These are phyloP conservation scores for Carex sylvatica DNA, from an alignment of 202 grass and related monocot species.

Conservation along the genomic window DNA sequence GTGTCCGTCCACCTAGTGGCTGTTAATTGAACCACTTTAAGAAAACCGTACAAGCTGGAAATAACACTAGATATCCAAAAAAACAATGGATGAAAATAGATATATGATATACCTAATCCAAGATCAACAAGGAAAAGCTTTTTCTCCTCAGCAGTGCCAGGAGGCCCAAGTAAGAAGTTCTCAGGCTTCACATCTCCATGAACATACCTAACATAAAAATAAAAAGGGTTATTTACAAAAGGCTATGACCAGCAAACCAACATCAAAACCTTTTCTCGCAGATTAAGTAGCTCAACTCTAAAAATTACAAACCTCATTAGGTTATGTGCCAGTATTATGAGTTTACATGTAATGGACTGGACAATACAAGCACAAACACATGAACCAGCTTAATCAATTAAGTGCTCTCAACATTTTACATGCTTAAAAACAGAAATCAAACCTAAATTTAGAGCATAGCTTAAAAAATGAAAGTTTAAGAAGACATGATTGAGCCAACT, in stretches of 20 bases:
- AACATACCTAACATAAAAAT: constrained; percentile 59
- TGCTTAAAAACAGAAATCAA: neutral
- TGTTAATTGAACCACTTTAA: constrained; percentile 37
- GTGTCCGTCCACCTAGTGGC: constrained; percentile 82
- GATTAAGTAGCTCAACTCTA: neutral
- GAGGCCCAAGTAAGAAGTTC: constrained; percentile 88
- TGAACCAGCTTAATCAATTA: neutral
- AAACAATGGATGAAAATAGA: constrained; percentile 8
- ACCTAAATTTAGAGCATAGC: neutral
- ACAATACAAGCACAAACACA: neutral
- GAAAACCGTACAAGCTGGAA: constrained; percentile 11
- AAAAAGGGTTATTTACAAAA: constrained; percentile 29
- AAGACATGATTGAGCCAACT: neutral
- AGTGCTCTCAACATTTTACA: neutral
- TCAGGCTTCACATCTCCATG: constrained; percentile 93
- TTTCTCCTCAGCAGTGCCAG: constrained; percentile 76
- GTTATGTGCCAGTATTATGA: neutral
- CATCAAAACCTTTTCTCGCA: constrained; percentile 4
- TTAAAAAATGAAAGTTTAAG: neutral
- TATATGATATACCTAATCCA: constrained; percentile 72
- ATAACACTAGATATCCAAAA: constrained; percentile 27
- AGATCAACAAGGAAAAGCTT: constrained; percentile 95
- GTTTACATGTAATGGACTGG: neutral
- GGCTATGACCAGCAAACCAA: constrained; percentile 14
- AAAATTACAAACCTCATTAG: neutral